Evolutionary conservation across 768 basidiomycete species (phyloP), one percentile per base, ranked within the genome.

Genomic region (Leucocoprinus birnbaumii): DNA sequence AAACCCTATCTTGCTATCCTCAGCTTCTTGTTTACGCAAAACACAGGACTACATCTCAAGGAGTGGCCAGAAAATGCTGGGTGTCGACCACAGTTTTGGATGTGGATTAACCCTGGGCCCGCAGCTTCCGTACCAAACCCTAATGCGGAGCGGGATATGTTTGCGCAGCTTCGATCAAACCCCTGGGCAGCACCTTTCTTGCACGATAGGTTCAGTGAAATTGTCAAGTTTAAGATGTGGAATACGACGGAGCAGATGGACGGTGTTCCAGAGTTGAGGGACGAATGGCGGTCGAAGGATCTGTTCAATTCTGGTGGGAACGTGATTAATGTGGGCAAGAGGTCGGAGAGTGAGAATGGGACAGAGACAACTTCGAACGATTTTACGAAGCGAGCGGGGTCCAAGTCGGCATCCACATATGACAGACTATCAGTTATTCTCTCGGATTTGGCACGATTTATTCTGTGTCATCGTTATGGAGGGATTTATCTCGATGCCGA

Each of bases 41-140:
- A 97, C 65, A 82, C 89, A 14, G 92, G 89, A 13, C 76, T 99
- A 22, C 86, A 96, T 62, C 68, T 84, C 21, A 75, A 81, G 50
- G 64, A 72, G 24, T 74, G 78, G 57, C 70, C 77, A 3, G 66
- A 70, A n/a, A 74, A 84, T 50, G 72, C 67, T 0, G 72, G 73
- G 6, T 99, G 97, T 69, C 81, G 94, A 34, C 92, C 97, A 1
- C 84, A 95, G 63, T 90, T 98, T 66, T 98, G 94, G 94, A 71
- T 98, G 47, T 99, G 96, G 96, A 95, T 98, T 67, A 98, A 96
- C 66, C 94, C 96, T 8, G 95, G 94, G n/a, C 94, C 94, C 2
- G 94, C 95, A 13, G 93, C 94, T 0, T 79, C 89, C 10, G 80
- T 94, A 1, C 92, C 93, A 0, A 94, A 95, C 64, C 89, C 91